Percentiles rank a stretch among this genome's conserved stretches.
Conservation (phyloP, 345 rosid genomes). For the Hirschfeldia incana region DNA sequence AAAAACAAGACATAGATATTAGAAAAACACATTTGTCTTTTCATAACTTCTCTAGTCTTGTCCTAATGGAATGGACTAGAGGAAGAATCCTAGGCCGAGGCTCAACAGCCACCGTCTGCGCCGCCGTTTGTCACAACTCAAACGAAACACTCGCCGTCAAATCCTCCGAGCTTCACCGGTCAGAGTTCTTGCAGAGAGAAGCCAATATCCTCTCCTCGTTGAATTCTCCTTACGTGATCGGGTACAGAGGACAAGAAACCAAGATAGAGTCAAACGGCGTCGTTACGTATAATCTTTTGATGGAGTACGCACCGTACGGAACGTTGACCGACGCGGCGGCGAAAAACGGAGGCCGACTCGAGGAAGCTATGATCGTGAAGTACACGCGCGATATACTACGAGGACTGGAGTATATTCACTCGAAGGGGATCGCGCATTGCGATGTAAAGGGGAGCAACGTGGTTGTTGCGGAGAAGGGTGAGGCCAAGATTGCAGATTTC, state of each 20-base stretch:
- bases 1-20: not conserved
- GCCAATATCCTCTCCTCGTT: constrained; percentile 53
- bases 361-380: constrained; percentile 45
- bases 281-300: constrained; percentile 53
- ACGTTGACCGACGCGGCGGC: constrained; percentile 50
- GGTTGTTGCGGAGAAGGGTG: constrained; percentile 46
- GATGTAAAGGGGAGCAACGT: constrained; percentile 77
- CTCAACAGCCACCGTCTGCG: constrained; percentile 74
- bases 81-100: constrained; percentile 66
- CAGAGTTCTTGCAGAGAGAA: constrained; percentile 58
- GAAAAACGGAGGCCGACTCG: constrained; percentile 43
- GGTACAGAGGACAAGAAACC: constrained; percentile 60
- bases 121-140: constrained; percentile 46
- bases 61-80: constrained; percentile 70
- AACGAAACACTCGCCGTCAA: constrained; percentile 62
- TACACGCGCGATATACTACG: constrained; percentile 49
- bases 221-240: constrained; percentile 58
- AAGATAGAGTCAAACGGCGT: constrained; percentile 52
- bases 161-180: constrained; percentile 49
- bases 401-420: constrained; percentile 61
- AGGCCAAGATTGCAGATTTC: constrained; percentile 69
- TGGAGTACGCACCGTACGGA: constrained; percentile 75
- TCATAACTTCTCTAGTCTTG: constrained; percentile 15
- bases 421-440: constrained; percentile 65
- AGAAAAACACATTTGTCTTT: not conserved